Conservation (phyloP, 139 green algal species). For the Coelastrella sp. region DNA sequence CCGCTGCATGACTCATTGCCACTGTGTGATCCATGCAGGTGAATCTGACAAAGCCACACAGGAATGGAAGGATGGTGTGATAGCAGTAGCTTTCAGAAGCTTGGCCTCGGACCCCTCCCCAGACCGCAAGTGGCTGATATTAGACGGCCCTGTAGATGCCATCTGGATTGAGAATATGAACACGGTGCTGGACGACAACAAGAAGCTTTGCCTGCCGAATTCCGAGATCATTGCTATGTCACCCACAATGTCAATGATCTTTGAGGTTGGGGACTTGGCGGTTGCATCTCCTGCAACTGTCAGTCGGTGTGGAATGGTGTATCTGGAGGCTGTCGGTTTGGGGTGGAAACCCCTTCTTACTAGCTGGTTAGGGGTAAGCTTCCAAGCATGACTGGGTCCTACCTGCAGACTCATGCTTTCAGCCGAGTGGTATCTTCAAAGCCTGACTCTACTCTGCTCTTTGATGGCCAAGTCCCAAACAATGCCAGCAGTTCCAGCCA, state of each 20-base stretch:
- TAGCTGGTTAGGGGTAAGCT: slow-evolving; percentile 67
- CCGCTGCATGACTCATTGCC: background rate
- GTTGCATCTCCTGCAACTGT: slow-evolving; percentile 86
- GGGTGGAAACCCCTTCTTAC: slow-evolving; percentile 77
- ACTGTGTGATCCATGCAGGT: slow-evolving; percentile 27
- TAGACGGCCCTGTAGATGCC: slow-evolving; percentile 87
- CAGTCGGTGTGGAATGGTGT: slow-evolving; percentile 88
- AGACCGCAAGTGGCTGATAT: slow-evolving; percentile 79
- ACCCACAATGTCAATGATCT: slow-evolving; percentile 88
- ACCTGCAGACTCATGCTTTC: background rate
- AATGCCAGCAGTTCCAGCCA: too few species aligned
- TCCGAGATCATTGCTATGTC: slow-evolving; percentile 91
- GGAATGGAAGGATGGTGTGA: slow-evolving; percentile 88
- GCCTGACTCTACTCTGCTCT: background rate
- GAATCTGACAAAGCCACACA: slow-evolving; percentile 76
- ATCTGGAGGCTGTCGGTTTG: slow-evolving; percentile 83
- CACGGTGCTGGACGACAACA: slow-evolving; percentile 91
- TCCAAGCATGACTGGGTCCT: background rate
- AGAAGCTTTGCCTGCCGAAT: slow-evolving; percentile 89
- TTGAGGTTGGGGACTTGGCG: slow-evolving; percentile 87
- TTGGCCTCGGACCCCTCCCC: slow-evolving; percentile 64
- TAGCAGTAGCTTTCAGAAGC: slow-evolving; percentile 77
- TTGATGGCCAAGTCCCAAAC: too few species aligned
- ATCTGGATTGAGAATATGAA: slow-evolving; percentile 95
- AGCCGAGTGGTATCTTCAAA: background rate